These are phyloP conservation scores for Coccomyxa sp. DNA, from an alignment of 139 green algal species.

Conservation along the genomic window DNA sequence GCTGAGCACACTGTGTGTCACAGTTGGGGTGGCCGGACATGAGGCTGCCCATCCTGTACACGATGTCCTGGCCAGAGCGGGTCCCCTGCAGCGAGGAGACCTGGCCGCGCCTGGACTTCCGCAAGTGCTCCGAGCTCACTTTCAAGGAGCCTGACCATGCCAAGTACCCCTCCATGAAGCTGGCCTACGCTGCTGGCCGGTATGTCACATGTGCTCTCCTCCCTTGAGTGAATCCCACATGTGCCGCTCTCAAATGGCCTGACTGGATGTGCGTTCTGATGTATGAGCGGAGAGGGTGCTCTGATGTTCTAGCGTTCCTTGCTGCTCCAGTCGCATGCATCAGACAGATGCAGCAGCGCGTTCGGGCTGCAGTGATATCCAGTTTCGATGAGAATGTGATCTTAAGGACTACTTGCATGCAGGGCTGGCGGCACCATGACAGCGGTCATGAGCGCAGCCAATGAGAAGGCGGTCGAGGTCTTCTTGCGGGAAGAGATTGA, in stretches of 20 bases:
- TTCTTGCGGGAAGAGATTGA: conserved; percentile 92
- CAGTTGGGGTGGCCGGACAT: conserved; percentile 98
- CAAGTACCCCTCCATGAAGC: conserved; percentile 97
- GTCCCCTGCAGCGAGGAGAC: conserved; percentile 77
- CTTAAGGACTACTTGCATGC: not conserved
- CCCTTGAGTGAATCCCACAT: no score
- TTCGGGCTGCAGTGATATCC: no score
- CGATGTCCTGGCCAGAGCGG: conserved; percentile 94
- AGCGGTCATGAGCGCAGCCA: conserved; percentile 92
- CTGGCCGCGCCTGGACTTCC: conserved; percentile 92
- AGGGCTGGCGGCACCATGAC: conserved; percentile 94
- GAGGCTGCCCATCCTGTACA: conserved; percentile 98
- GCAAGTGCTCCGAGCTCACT: conserved; percentile 90
- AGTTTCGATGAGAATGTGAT: no score
- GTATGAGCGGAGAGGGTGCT: no score
- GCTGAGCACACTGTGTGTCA: not conserved
- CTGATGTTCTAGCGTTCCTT: no score
- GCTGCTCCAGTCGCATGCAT: no score
- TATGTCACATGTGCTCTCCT: no score
- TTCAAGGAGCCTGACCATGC: conserved; percentile 84
- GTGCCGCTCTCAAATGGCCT: no score
- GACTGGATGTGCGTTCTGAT: no score
- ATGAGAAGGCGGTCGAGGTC: conserved; percentile 94
- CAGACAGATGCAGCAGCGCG: no score
- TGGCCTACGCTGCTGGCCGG: conserved; percentile 93